Percentiles rank a stretch among this genome's conserved stretches.
Conservation (phyloP, 768 basidiomycete species). For the Mycena kentingensis region DNA sequence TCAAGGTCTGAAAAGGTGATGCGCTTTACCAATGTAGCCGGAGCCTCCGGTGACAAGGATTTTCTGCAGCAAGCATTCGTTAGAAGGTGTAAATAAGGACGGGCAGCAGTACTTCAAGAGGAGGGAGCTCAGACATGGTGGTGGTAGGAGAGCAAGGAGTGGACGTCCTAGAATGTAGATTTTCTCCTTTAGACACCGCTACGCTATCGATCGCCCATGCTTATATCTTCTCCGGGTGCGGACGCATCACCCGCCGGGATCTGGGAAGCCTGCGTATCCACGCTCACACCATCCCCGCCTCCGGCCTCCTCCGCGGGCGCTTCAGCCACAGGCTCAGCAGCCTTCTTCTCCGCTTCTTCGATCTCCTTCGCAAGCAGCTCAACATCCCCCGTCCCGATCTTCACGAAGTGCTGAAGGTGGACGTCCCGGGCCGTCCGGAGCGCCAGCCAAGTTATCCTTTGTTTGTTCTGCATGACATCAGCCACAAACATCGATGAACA, state of each 20-base stretch:
- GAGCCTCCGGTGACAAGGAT: conserved; percentile 19
- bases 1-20: conserved; percentile 13
- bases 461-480: conserved; percentile 60
- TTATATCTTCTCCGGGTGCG: conserved; percentile 41
- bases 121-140: conserved; percentile 23
- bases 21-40: conserved; percentile 21
- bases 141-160: neutral
- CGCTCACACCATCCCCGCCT: conserved; percentile 39
- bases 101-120: conserved; percentile 5
- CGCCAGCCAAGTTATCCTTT: conserved; percentile 79
- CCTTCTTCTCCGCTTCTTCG: conserved; percentile 49
- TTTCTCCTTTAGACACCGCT: conserved; percentile 8
- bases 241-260: conserved; percentile 25
- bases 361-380: conserved; percentile 52
- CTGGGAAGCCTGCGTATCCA: too few species aligned
- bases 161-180: neutral
- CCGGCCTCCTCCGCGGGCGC: conserved; percentile 33
- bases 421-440: conserved; percentile 75
- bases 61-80: conserved; percentile 12
- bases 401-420: conserved; percentile 76
- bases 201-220: conserved; percentile 47
- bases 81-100: neutral
- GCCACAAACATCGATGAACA: neutral
- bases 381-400: conserved; percentile 80
- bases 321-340: conserved; percentile 40